Conservation (phyloP, 2,329 filamentous ascomycete genomes). For the Aspergillus japonicus region DNA sequence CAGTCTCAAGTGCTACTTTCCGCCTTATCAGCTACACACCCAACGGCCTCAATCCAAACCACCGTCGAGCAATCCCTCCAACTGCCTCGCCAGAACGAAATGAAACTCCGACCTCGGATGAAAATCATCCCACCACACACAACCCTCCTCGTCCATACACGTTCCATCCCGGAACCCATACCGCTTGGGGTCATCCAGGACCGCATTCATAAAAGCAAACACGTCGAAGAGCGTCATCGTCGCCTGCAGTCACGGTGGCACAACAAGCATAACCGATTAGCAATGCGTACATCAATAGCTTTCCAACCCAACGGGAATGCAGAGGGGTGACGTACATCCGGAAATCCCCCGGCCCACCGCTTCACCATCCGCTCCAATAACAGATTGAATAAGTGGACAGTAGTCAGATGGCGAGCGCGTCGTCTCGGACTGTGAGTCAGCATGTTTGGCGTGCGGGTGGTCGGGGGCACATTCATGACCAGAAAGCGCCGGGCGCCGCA, state of each 20-base stretch:
- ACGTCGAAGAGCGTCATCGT: background rate
- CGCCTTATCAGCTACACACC: background rate
- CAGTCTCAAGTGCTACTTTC: background rate
- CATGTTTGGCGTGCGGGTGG: conserved; percentile 5
- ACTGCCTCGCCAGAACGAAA: background rate
- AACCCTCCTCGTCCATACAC: conserved; percentile 1
- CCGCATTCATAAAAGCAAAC: background rate
- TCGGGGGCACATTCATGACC: conserved; percentile 6
- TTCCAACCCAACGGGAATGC: too few species aligned
- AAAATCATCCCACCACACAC: conserved; percentile 9
- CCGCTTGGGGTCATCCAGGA: background rate
- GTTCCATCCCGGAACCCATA: conserved; percentile 4
- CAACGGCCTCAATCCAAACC: background rate
- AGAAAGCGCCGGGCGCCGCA: conserved; percentile 9
- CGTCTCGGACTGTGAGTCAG: background rate
- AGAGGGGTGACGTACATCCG: background rate
- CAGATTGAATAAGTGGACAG: background rate
- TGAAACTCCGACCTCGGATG: conserved; percentile 10
- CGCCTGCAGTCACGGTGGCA: background rate
- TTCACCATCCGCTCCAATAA: background rate
- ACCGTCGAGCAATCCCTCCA: background rate
- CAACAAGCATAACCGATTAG: too few species aligned
- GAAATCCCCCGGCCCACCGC: background rate
- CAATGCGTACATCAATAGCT: too few species aligned
- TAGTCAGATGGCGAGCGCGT: background rate